Conservation (phyloP, 257 asterid species). For the Avicennia marina region DNA sequence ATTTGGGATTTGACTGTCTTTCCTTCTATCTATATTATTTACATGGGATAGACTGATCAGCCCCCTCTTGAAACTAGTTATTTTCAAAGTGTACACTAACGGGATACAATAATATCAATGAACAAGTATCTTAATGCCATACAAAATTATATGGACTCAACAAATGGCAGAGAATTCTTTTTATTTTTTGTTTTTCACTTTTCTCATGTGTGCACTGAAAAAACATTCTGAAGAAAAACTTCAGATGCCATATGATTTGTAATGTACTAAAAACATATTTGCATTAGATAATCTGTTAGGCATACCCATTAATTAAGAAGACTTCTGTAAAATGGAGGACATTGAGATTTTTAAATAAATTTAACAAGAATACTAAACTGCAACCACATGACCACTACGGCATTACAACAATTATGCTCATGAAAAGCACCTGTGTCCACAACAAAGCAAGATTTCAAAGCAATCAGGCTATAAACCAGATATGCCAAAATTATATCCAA, state of each 20-base stretch:
- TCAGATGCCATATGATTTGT: neutral
- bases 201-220: no score
- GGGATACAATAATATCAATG: neutral
- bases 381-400: neutral
- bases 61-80: neutral
- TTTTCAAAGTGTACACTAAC: no score
- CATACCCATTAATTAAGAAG: neutral
- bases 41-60: neutral
- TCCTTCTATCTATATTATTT: conserved; percentile 23
- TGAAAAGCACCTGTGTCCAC: neutral
- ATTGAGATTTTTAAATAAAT: no score
- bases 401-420: neutral
- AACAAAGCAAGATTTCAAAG: no score
- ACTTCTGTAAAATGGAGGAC: neutral
- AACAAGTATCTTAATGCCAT: neutral
- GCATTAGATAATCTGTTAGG: neutral
- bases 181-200: no score
- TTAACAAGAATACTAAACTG: no score
- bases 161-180: no score
- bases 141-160: no score
- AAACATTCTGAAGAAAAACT: no score
- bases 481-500: neutral
- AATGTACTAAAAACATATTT: neutral
- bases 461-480: neutral
- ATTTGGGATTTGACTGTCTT: conserved; percentile 23